A percentile compares a stretch with the other conserved stretches of the same genome.
phyloP scores from a whole-genome alignment of 2,329 filamentous ascomycete species.

The Coniella vitis region DNA sequence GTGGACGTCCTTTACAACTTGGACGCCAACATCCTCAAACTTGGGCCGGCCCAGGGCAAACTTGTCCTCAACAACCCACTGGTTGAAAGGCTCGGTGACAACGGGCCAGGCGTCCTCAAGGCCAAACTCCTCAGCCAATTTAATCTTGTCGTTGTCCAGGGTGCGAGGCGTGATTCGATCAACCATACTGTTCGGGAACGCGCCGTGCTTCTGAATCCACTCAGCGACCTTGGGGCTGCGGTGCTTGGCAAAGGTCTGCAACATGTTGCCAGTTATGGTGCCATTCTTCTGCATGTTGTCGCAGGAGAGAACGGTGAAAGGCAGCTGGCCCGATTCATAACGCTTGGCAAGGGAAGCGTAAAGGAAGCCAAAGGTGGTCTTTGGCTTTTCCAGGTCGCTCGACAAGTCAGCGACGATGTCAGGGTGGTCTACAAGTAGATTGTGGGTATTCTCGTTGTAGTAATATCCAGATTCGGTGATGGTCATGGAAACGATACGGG shows the following conservation, averaged over 20 bases:
- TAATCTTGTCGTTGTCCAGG: constrained; percentile 34
- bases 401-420: constrained; percentile 44
- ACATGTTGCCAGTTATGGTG: constrained; percentile 45
- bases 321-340: constrained; percentile 37
- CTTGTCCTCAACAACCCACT: constrained; percentile 49
- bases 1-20: constrained; percentile 40
- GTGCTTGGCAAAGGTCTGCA: constrained; percentile 41
- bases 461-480: constrained; percentile 52
- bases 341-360: constrained; percentile 43
- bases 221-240: constrained; percentile 39
- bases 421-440: constrained; percentile 39
- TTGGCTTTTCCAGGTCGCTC: constrained; percentile 34
- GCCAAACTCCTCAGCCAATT: constrained; percentile 36
- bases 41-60: constrained; percentile 44
- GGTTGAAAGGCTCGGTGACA: constrained; percentile 49
- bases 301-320: constrained; percentile 48
- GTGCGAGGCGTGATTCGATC: constrained; percentile 49
- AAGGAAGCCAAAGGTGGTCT: constrained; percentile 46
- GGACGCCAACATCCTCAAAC: constrained; percentile 46
- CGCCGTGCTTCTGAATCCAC: constrained; percentile 41
- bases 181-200: constrained; percentile 50
- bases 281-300: constrained; percentile 54
- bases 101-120: constrained; percentile 47
- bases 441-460: constrained; percentile 52
- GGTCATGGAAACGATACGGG: constrained; percentile 47